phyloP scores from a whole-genome alignment of 2,329 filamentous ascomycete genomes.

The Exophiala sp. region DNA sequence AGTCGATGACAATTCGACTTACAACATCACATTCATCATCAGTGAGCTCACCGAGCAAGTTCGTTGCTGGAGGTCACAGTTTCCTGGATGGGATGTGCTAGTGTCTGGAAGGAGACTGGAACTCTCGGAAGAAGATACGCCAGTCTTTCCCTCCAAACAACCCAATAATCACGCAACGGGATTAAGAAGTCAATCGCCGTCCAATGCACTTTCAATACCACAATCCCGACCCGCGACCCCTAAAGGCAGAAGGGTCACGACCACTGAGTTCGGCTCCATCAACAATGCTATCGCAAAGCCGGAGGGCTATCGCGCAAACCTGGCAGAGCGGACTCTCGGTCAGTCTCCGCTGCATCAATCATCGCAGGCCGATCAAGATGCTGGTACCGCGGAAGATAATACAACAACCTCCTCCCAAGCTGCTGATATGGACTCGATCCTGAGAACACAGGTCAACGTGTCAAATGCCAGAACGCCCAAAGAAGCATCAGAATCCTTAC shows the following conservation, averaged over 20 bases:
- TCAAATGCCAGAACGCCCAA: slow-evolving; percentile 10
- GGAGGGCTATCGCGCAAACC: not conserved
- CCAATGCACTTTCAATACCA: not conserved
- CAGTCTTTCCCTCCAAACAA: not conserved
- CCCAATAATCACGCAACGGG: not conserved
- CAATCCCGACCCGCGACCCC: slow-evolving; percentile 15
- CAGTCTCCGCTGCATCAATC: slow-evolving; percentile 13
- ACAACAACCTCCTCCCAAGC: not conserved
- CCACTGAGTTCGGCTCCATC: slow-evolving; percentile 18
- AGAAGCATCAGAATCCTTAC: slow-evolving; percentile 18
- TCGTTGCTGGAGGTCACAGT: slow-evolving; percentile 57
- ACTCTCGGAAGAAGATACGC: slow-evolving; percentile 36
- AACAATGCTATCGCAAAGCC: slow-evolving; percentile 17
- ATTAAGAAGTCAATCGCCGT: slow-evolving; percentile 6
- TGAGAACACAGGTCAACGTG: slow-evolving; percentile 20
- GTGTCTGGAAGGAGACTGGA: slow-evolving; percentile 62
- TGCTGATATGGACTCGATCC: slow-evolving; percentile 1
- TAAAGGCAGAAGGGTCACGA: slow-evolving; percentile 10
- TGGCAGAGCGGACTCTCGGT: slow-evolving; percentile 11
- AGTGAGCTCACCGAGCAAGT: slow-evolving; percentile 62
- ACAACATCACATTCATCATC: slow-evolving; percentile 54
- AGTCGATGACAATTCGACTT: slow-evolving; percentile 35
- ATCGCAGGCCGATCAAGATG: slow-evolving; percentile 1
- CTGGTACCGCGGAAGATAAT: not conserved
- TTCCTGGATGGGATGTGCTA: slow-evolving; percentile 70